These are phyloP conservation scores for Apiospora aurea DNA, from an alignment of 2,329 filamentous ascomycete species.

Conservation along the genomic window DNA sequence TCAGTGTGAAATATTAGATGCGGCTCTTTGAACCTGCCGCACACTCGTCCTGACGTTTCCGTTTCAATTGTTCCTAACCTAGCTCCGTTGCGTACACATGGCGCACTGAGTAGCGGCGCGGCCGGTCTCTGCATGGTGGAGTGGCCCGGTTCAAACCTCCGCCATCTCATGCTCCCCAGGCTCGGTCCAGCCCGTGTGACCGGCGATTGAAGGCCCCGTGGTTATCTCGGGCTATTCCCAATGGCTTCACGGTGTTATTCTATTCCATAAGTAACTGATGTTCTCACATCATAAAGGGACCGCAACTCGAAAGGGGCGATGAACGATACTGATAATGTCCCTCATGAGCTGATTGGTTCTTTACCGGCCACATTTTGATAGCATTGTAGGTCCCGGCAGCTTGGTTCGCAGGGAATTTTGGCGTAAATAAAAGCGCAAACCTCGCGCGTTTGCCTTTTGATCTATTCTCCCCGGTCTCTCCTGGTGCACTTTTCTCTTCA, in stretches of 20 bases:
- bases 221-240: neutral
- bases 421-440: slow-evolving; percentile 9
- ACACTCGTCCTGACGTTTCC: neutral
- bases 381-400: slow-evolving; percentile 5
- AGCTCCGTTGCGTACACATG: neutral
- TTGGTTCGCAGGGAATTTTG: neutral
- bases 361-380: neutral
- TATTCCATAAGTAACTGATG: neutral
- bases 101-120: neutral
- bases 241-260: neutral
- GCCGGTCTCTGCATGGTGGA: neutral
- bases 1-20: neutral
- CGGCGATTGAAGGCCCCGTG: neutral
- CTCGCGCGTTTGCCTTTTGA: neutral
- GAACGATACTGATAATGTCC: neutral
- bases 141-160: neutral
- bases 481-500: neutral
- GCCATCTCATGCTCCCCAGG: too few species aligned
- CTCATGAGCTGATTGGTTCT: neutral
- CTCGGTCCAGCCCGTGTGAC: neutral
- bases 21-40: neutral
- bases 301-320: neutral
- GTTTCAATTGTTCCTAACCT: neutral
- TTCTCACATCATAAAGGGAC: neutral
- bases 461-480: neutral